Base-by-base conservation (phyloP, 345 rosid species). In the Camelina laxa region DNA sequence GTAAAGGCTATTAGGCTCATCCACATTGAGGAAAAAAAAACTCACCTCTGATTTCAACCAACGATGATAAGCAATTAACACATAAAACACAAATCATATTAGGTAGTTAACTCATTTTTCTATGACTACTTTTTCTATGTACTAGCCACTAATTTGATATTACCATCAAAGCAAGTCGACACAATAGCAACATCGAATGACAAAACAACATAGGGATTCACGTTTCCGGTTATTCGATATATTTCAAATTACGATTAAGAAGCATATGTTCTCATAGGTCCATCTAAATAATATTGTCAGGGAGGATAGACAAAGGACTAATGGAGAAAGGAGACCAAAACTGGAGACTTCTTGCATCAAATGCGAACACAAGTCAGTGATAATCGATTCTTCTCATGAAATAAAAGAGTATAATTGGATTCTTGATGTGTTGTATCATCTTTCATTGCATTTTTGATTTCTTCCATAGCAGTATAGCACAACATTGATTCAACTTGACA, bases 401-500 rank as follows among this genome's bases (percentile, higher is more conserved):
- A 20, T 15, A 20, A 9, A 20, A 24, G 30, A 16, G 44, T 48
- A 22, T 19, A 33, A 33, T 72, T 42, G 12, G 55, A 65, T 65
- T 67, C 58, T 72, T 57, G 73, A 66, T 78, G 42, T 77, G 62
- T 56, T 53, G 16, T 61, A 53, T 54, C 65, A 70, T 70, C 76
- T 63, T 56, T 56, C 49, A 3, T 39, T n/a, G 16, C 54, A 24
- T 76, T 61, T 59, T 62, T 62, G 56, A 44, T 30, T 19, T 69
- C 49, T 42, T 60, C 45, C 68, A 41, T 44, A 45, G 27, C 24
- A 39, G 60, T 48, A 66, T 22, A 51, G 31, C 85, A 94, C 92
- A 85, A 96, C 85, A 94, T 96, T 85, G 95, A 39, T 83, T 85
- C 82, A 82, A 76, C 75, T 83, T 89, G 75, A 78, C 90, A 56